Evolutionary conservation across 1,284 basidiomycete genomes (phyloP), one percentile per base, ranked within the genome.

Genomic region (Somion occarium): DNA sequence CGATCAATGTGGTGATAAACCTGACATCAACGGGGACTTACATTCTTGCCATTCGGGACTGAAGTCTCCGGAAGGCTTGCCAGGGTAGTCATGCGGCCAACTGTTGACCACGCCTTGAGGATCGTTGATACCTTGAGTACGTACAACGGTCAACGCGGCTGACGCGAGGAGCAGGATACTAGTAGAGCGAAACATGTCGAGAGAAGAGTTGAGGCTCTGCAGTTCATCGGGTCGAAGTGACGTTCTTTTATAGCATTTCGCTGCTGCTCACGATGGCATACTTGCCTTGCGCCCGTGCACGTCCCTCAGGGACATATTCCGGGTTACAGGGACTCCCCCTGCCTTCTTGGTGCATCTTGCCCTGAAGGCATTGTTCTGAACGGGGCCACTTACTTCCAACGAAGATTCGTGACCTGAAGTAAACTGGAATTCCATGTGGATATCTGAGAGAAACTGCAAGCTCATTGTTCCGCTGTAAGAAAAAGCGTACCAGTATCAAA

Each of bases 21-120:
- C 24, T 15, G 19, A 26, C 2, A n/a, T n/a, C n/a, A 24, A 37
- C 23, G 24, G 19, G 44, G 15, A 66, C 78, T 22, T 61, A 85
- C 84, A 87, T 48, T 64, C 62, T 64, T 86, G 84, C 84, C 84
- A 87, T 50, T 67, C 71, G 22, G 80, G 75, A 56, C 78, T 74
- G 55, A 76, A 81, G 57, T 76, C 73, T 4, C 75, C 72, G 30
- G 60, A 59, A 1, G 80, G 80, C 55, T 74, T 69, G 39, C 74
- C 73, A n/a, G 78, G 74, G 56, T 83, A 83, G 49, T 61, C 60
- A 42, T 62, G 58, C 1, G 61, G 59, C 42, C 48, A 62, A 48
- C 53, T 60, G 49, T 53, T 56, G 7, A 20, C 24, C n/a, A 44
- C 39, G 23, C 7, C 7, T 11, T 23, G 19, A 13, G 45, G 45